Base-by-base conservation (phyloP, 257 asterid species). In the Lavandula angustifolia region DNA sequence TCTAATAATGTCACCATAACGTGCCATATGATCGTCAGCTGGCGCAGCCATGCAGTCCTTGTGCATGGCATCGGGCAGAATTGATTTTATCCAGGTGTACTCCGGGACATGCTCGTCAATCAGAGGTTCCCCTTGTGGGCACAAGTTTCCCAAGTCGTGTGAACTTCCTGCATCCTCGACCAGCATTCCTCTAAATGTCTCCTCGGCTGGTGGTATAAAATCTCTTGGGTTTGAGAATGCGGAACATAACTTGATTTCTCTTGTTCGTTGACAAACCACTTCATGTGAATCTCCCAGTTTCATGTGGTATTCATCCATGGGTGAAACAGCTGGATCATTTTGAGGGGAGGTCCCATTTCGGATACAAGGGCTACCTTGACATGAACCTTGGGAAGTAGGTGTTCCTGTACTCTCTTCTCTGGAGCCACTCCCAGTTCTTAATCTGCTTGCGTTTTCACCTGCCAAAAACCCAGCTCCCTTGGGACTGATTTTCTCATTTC, bases 91-190 rank as follows among this genome's bases (percentile, higher is more conserved):
- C 95, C 92, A 81, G 70, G 85, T 82, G 79, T 73, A 80, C 37
- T 82, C 87, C 0, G 81, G 71, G 13, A 70, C 54, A 1, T 78
- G 84, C 60, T 86, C 89, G 16, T 85, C 94, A 17, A 80, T 59
- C 7, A 74, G 64, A 6, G 80, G 53, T 29, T 85, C 89, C 0
- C 84, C 82, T 11, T 60, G 62, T 14, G 84, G 84, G 63, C 95
- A 87, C 32, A 85, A 74, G 40, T 87, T 84, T 63, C 74, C 70
- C 17, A 89, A 77, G 79, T 89, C 95, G 29, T 87, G 97, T 9
- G 90, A 87, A 69, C 95, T 90, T 60, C 94, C 95, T 4, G 87
- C 95, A 65, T 85, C 88, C 80, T 90, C 95, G 1, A 85, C 60
- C 18, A 85, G 76, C 84, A 85, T 83, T 68, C 72, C 91, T 33